Base-by-base conservation (phyloP, 441 rosid genomes). In the Lepidium campestre region DNA sequence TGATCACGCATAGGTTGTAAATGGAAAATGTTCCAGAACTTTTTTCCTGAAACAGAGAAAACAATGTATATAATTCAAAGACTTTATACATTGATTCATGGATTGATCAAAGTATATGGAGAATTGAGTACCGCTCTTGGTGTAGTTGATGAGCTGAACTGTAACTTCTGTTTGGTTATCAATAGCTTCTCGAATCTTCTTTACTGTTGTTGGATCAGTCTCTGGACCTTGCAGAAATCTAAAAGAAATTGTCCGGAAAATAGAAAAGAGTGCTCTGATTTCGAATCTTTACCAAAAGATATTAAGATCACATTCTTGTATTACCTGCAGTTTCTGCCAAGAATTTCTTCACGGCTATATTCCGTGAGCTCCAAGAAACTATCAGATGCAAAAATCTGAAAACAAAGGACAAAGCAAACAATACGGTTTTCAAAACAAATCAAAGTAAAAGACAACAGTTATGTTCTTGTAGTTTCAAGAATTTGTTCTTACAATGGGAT, bases 1-100 rank as follows among this genome's bases (percentile, higher is more conserved):
- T 91, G 99, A 80, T 94, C 99, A 81, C 99, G 98, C 98, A 91
- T 94, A 74, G 99, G 98, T 80, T 94, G 99, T 67, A 94, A 77
- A 77, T 94, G 99, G 80, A 94, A 94, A 70, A 94, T 75, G 79
- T 91, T 94, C 99, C 99, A 94, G 76, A 94, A 94, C 80, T 94
- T 94, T 77, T 91, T 94, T 17, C 99, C 99, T 94, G 81, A 31
- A 68, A 76, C 41, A 57, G 36, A 49, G 1, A 62, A 56, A 15
- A 5, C 19, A 57, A 44, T 14, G 12, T 37, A 1, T 37, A 1
- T 9, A 31, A 23, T 10, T 46, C 23, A 9, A 56, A 46, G 25
- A 34, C 7, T 13, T 2, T 32, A 6, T 20, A 50, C 27, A 57
- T 17, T 23, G 15, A 25, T 15, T 31, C 0, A 23, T 1, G 3